Percentiles rank a stretch among this genome's conserved stretches.
Evolutionary conservation across 129 eudicot species (phyloP).

Genomic region (Flaveria robusta): DNA sequence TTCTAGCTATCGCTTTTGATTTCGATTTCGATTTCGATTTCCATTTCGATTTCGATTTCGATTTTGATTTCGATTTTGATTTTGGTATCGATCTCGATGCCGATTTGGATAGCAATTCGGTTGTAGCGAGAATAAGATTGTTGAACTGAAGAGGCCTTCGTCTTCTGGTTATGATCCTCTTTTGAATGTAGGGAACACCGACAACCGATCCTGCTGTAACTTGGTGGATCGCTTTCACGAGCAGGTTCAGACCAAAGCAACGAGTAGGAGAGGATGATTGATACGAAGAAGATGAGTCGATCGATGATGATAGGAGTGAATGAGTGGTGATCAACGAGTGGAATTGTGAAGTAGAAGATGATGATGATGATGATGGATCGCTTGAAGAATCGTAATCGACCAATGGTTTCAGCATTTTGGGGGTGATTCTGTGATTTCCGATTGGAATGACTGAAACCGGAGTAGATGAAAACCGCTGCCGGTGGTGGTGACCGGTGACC

Average conservation of each 20-base stretch:
- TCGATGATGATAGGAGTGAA: constrained; percentile 24
- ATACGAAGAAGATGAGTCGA: constrained; percentile 24
- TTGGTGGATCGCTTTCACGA: constrained; percentile 64
- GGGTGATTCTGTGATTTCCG: constrained; percentile 9
- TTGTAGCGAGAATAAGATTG: constrained; percentile 30
- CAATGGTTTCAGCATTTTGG: constrained; percentile 27
- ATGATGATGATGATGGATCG: not conserved
- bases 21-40: constrained; percentile 3
- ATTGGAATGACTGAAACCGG: constrained; percentile 2
- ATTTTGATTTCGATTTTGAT: not conserved
- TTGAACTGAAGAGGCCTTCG: constrained; percentile 34
- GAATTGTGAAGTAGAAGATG: constrained; percentile 23
- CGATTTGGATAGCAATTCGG: constrained; percentile 21
- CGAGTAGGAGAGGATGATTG: constrained; percentile 36
- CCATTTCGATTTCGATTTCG: not conserved
- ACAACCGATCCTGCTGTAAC: constrained; percentile 60
- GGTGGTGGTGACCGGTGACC: constrained; percentile 19
- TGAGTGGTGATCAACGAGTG: constrained; percentile 43
- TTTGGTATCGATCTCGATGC: no score
- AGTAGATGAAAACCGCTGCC: not conserved
- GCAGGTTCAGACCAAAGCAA: constrained; percentile 70
- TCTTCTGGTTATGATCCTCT: constrained; percentile 39
- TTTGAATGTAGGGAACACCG: constrained; percentile 66
- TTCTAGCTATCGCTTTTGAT: constrained; percentile 21
- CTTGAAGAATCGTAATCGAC: constrained; percentile 8